Base-by-base conservation (phyloP, 805 yeast species). In the Cyberlindnera americana region DNA sequence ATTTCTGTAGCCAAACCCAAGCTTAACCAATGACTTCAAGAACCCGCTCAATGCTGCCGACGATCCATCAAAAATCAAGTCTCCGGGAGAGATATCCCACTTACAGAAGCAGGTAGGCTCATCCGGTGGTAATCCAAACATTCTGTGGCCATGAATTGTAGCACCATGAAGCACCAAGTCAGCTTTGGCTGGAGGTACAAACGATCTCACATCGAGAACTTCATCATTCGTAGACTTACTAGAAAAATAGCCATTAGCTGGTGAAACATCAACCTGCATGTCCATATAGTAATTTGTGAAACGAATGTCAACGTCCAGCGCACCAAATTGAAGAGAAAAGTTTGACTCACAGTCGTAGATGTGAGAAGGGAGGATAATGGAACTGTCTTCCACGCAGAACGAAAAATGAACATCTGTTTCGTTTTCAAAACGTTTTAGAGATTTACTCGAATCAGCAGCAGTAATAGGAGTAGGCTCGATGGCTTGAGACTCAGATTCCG, bases 211-310 rank as follows among this genome's bases (percentile, higher is more conserved):
- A 15, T 50, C 41, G 7, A 60, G 40, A 3, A 55, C 29, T 1
- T 36, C 25, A 7, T 18, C 29, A 19, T 49, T 37, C 14, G 40
- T 47, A 15, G 44, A 41, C 0, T 42, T 34, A 11, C 50, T 36
- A 6, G 53, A 31, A 24, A 55, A 50, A 22, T 50, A 47, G 0
- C 75, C 77, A 5, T 54, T 58, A 3, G 80, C 57, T 1, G 90
- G 87, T 11, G 83, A 70, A 28, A 81, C 67, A 48, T 85, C 78
- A 1, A 83, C 83, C 53, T 88, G 91, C 45, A 91, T 57, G 55
- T 91, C 96, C 96, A 93, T 90, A 56, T 91, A 93, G 60, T 84
- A 93, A 52, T 88, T 85, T 14, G 91, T 83, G 61, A 88, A 83
- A 40, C 98, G 67, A n/a, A 87, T 67, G 56, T 89, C 97, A 19